These are phyloP conservation scores for Pisolithus microcarpus DNA, from an alignment of 768 basidiomycete genomes.

Conservation along the genomic window DNA sequence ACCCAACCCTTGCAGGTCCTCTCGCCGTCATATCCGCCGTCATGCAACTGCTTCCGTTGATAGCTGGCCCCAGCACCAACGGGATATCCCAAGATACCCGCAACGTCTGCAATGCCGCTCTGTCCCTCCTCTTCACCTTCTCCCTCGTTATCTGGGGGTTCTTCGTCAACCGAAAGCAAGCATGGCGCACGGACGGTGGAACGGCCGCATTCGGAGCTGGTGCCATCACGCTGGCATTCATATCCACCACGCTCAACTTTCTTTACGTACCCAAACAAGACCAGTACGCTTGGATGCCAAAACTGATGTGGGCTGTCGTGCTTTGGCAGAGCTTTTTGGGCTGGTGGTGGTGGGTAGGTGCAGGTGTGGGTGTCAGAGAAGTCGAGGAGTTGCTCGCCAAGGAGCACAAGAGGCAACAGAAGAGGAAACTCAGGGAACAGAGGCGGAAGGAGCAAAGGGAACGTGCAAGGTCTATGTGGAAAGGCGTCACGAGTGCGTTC, in stretches of 20 bases:
- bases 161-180: constrained; percentile 79
- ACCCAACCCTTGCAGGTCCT: constrained; percentile 45
- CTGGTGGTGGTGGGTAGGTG: constrained; percentile 99
- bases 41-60: constrained; percentile 77
- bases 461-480: constrained; percentile 51
- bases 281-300: constrained; percentile 87
- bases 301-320: constrained; percentile 83
- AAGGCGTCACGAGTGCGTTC: constrained; percentile 50
- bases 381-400: constrained; percentile 54
- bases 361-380: constrained; percentile 72
- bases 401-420: constrained; percentile 48
- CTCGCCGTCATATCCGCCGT: constrained; percentile 77
- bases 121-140: constrained; percentile 89
- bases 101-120: constrained; percentile 93
- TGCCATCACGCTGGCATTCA: constrained; percentile 73
- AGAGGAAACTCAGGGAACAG: constrained; percentile 41
- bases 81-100: constrained; percentile 66
- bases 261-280: constrained; percentile 78
- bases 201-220: constrained; percentile 90
- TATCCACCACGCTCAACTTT: constrained; percentile 82
- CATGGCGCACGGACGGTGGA: constrained; percentile 96
- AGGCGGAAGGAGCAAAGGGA: constrained; percentile 43
- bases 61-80: constrained; percentile 28
- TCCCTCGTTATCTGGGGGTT: constrained; percentile 92
- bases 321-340: constrained; percentile 97